Conservation (phyloP, 1,284 basidiomycete genomes). For the Hymenochaete sp. region DNA sequence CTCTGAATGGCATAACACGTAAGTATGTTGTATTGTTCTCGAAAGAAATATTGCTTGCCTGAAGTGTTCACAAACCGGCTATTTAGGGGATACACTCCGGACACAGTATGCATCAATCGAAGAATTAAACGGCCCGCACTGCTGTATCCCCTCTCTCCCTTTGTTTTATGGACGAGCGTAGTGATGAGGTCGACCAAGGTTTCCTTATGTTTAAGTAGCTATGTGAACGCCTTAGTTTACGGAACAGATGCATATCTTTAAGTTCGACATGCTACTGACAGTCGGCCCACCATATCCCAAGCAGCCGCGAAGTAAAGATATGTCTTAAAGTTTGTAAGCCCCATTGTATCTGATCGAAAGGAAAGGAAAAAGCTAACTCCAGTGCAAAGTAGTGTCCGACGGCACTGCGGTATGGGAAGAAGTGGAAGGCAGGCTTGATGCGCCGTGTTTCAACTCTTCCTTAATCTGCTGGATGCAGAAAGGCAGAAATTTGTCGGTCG, state of each 20-base stretch:
- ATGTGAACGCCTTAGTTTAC: constrained; percentile 12
- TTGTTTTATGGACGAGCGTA: constrained; percentile 70
- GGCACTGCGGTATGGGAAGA: constrained; percentile 75
- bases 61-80: constrained; percentile 76
- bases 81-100: constrained; percentile 74
- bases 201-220: constrained; percentile 67
- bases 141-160: constrained; percentile 85
- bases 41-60: too few relatives aligned
- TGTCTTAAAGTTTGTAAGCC: constrained; percentile 38
- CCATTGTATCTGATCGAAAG: constrained; percentile 7
- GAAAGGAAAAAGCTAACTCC: constrained; percentile 54
- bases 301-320: constrained; percentile 71
- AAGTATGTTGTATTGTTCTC: too few relatives aligned
- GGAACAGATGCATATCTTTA: constrained; percentile 5
- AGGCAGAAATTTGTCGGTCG: constrained; percentile 74
- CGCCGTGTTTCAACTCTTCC: constrained; percentile 83
- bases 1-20: too few relatives aligned
- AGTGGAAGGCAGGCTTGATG: constrained; percentile 86
- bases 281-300: constrained; percentile 62
- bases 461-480: constrained; percentile 77
- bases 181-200: constrained; percentile 63
- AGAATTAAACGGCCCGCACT: constrained; percentile 76
- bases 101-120: constrained; percentile 70
- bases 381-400: constrained; percentile 89
- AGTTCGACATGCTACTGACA: constrained; percentile 32